Evolutionary conservation across 2,329 filamentous ascomycete genomes (phyloP), one percentile per base, ranked within the genome.

Genomic region (Colletotrichum navitas): DNA sequence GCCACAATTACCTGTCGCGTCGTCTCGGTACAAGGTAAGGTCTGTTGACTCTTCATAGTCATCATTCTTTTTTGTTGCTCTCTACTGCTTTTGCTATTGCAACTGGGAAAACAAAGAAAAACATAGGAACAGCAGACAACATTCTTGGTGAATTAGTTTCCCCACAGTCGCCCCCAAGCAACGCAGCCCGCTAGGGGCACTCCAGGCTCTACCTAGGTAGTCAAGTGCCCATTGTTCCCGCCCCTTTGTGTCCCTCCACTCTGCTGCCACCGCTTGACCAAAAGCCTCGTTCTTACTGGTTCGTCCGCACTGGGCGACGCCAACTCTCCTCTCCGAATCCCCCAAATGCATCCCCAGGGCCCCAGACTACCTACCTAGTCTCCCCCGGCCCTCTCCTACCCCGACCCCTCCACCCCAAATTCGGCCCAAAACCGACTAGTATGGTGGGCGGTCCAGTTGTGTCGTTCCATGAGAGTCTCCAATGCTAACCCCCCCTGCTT

Each of bases 231-330:
- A 68, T 68, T 68, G 65, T 72, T 63, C 32, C 36, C 55, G 12
- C 55, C 29, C 29, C 64, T 68, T 68, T 63, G 64, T 71, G 29
- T n/a, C 26, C 49, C 49, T 43, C 34, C 45, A 36, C 51, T 55
- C 60, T 51, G 14, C 32, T 51, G 45, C 52, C 54, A 54, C 43
- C 43, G 32, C 55, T 67, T 72, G 66, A 72, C 69, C 69, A 72
- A 69, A 67, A 47, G 56, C 58, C 69, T 61, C 66, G 49, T 55
- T 72, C 66, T 72, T 64, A 72, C 66, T 72, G 69, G 69, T 68
- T 61, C 65, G 47, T 63, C 39, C 54, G 52, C 59, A 29, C 41
- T 49, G n/a, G 54, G 69, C 63, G 59, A 69, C 59, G 66, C 69
- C 69, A 64, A 60, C 49, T 43, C 49, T 63, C 39, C 39, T 41